Evolutionary conservation across 495 filamentous ascomycete genomes (phyloP).

Genomic region (Penicillium fimorum): DNA sequence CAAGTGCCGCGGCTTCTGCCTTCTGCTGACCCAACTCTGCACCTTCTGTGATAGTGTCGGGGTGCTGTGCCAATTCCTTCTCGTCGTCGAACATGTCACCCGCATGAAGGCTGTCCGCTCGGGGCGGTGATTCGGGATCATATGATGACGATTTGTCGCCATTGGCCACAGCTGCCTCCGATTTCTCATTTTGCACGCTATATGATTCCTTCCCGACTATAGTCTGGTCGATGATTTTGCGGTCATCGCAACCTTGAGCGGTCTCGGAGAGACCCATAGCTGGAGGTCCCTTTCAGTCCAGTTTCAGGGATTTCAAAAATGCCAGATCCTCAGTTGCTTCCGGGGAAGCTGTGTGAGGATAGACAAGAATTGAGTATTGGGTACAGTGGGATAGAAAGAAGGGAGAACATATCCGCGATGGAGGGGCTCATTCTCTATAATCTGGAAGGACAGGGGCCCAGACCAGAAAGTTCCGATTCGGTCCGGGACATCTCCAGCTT

Average conservation of each 20-base stretch:
- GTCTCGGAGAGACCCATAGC: conserved; percentile 6
- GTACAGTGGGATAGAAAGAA: background rate
- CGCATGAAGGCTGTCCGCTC: background rate
- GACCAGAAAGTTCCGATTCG: background rate
- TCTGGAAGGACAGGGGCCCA: background rate
- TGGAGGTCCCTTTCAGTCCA: background rate
- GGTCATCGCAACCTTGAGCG: background rate
- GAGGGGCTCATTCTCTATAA: background rate
- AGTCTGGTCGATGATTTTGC: background rate
- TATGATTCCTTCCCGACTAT: background rate
- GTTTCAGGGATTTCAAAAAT: background rate
- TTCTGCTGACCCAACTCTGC: conserved; percentile 40
- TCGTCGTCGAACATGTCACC: conserved; percentile 24
- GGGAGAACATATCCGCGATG: background rate
- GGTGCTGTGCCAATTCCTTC: conserved; percentile 24
- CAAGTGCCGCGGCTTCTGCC: conserved; percentile 44
- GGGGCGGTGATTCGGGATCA: background rate
- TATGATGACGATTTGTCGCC: background rate
- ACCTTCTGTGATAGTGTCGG: conserved; percentile 26
- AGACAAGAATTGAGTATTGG: background rate
- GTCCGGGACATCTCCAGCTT: background rate
- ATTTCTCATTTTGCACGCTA: conserved; percentile 1
- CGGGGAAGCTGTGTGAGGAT: background rate
- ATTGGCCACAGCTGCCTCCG: background rate
- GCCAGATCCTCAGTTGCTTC: background rate